Percentiles rank a stretch among this genome's conserved stretches.
Evolutionary conservation across 495 filamentous ascomycete species (phyloP).

Genomic region (Elasticomyces elasticus): DNA sequence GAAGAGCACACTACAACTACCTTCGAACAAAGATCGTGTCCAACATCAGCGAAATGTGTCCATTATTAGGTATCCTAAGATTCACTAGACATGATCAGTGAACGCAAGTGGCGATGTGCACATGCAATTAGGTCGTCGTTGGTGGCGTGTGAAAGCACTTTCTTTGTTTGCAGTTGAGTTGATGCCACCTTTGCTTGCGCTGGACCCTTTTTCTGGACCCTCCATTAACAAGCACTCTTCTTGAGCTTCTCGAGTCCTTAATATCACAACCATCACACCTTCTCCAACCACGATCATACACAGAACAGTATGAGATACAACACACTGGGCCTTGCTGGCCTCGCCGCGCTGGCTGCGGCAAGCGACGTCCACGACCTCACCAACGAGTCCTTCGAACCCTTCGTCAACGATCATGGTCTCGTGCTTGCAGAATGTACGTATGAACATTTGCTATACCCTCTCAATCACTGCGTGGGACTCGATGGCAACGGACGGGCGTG

Average conservation of each 20-base stretch:
- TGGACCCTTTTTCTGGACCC: not conserved
- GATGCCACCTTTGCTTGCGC: not conserved
- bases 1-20: no score
- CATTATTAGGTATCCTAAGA: no score
- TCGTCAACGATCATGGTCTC: constrained; percentile 74
- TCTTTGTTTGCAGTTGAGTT: not conserved
- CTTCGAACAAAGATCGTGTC: no score
- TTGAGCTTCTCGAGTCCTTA: not conserved
- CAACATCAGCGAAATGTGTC: no score
- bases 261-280: not conserved
- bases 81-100: no score
- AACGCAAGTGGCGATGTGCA: no score
- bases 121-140: no score
- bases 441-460: no score
- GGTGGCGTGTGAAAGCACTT: no score
- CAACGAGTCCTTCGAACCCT: constrained; percentile 73
- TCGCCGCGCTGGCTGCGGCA: constrained; percentile 53
- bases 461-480: no score
- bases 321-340: constrained; percentile 33
- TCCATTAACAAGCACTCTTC: not conserved
- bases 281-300: not conserved
- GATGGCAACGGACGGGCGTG: no score
- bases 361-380: constrained; percentile 72
- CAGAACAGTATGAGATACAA: not conserved
- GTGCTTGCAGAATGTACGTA: constrained; percentile 69